Evolutionary conservation across 2,329 filamentous ascomycete genomes (phyloP), one percentile per base, ranked within the genome.

Genomic region (Trichoderma pleuroti): DNA sequence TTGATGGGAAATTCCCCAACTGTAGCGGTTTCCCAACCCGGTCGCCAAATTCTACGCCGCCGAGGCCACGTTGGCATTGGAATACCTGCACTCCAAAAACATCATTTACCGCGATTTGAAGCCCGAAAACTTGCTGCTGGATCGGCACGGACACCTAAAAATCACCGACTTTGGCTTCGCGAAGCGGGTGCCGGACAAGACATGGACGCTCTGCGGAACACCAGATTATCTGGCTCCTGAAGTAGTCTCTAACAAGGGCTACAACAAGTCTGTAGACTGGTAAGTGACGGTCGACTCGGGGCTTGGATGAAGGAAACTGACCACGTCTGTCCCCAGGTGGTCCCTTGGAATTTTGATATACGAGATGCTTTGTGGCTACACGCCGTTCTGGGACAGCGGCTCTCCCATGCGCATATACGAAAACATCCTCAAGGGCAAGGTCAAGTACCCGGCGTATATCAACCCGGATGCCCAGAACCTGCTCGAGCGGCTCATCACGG

Each of bases 211-310:
- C 54, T 99, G 96, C 80, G 96, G 96, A 72, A 99, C 96, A 14
- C 96, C 96, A 8, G 96, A 99, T 82, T 99, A 99, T 80, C 88
- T 99, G 42, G 96, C 96, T 0, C 96, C 96, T 0, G 96, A 99
- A 83, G 96, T 99, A 16, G 96, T 99, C n/a, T 94, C 94, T 72
- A 98, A 95, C 81, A 98, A 98, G 83, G 96, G 96, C 67, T 99
- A 99, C 86, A 99, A 99, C 85, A 99, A 98, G 82, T 98, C 95
- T 52, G 96, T 99, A 21, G 96, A 99, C 80, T 99, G 96, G 96
- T 98, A 84, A 84, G 92, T 83, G n/a, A 28, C 6, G n/a, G 11
- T 34, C 26, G 6, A 8, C n/a, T 16, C n/a, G 5, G 21, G 11
- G 54, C 26, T 39, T 21, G 10, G 12, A 14, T 56, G 57, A 24